phyloP scores from a whole-genome alignment of 768 basidiomycete genomes.

The Russula virescens region DNA sequence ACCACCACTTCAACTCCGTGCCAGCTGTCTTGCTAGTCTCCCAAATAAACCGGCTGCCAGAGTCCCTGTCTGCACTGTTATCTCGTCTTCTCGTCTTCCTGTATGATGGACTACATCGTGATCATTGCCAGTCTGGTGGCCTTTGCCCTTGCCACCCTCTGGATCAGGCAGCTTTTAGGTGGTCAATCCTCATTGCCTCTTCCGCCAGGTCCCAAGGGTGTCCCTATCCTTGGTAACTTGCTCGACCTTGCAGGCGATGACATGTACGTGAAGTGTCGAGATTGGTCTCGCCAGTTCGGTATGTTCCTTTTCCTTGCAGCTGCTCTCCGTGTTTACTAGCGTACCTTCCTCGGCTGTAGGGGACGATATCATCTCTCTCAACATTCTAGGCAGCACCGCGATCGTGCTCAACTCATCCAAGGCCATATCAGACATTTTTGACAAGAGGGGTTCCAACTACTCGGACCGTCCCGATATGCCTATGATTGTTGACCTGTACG shows the following conservation, averaged over 20 bases:
- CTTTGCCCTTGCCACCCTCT: conserved; percentile 6
- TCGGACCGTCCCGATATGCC: conserved; percentile 27
- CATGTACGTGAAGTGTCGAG: conserved; percentile 21
- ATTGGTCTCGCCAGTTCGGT: conserved; percentile 28
- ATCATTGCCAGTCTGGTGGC: conserved; percentile 3
- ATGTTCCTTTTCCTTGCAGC: not conserved
- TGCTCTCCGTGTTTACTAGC: not conserved
- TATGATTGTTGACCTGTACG: conserved; percentile 26
- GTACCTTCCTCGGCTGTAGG: conserved; percentile 2
- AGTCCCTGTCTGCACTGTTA: not conserved
- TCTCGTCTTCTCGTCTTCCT: not conserved
- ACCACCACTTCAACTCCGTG: not conserved
- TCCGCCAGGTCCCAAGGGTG: conserved; percentile 26
- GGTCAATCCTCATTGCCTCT: conserved; percentile 6
- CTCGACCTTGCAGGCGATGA: conserved; percentile 25
- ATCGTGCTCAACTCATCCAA: conserved; percentile 24
- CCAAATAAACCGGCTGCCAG: not conserved
- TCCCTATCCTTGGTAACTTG: conserved; percentile 27
- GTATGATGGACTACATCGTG: conserved; percentile 11
- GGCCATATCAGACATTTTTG: conserved; percentile 26
- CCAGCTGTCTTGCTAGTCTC: not conserved
- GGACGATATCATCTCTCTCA: conserved; percentile 21
- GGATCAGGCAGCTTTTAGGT: conserved; percentile 15
- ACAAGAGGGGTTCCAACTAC: conserved; percentile 27
- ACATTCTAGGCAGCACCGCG: conserved; percentile 23